A percentile compares a stretch with the other conserved stretches of the same genome.
phyloP scores from a whole-genome alignment of 257 asterid genomes.

The Ballota nigra region DNA sequence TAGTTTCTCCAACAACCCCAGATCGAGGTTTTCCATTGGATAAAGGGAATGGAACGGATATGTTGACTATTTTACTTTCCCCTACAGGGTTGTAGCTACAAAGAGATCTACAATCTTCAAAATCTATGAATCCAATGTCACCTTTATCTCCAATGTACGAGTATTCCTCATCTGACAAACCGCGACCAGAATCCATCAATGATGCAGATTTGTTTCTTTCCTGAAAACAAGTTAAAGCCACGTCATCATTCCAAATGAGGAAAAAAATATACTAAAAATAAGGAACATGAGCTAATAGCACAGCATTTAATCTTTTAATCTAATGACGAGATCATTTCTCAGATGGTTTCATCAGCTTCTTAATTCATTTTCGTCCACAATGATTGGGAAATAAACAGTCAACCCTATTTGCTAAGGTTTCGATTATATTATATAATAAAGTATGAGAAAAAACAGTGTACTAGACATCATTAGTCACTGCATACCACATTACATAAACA shows the following conservation, averaged over 20 bases:
- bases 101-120: conserved; percentile 44
- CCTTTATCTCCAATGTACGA: conserved; percentile 75
- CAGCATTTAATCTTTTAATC: not conserved
- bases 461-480: not conserved
- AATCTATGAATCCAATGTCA: conserved; percentile 80
- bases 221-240: conserved; percentile 32
- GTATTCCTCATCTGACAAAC: conserved; percentile 75
- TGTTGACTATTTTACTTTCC: conserved; percentile 56
- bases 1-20: conserved; percentile 61
- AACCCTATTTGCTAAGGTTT: not conserved
- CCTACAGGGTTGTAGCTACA: conserved; percentile 61
- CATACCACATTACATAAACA: not conserved
- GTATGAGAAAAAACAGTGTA: not conserved
- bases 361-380: not conserved
- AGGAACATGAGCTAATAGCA: not conserved
- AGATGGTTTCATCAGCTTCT: not conserved
- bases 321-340: conserved; percentile 8
- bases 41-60: conserved; percentile 78
- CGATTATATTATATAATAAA: not conserved
- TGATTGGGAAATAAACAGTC: not conserved
- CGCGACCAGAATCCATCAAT: conserved; percentile 42
- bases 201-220: not conserved
- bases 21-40: conserved; percentile 64
- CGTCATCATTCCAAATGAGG: not conserved
- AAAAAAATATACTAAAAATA: not conserved